Evolutionary conservation across 208 protist genomes (phyloP).

Genomic region (Leishmania braziliensis): DNA sequence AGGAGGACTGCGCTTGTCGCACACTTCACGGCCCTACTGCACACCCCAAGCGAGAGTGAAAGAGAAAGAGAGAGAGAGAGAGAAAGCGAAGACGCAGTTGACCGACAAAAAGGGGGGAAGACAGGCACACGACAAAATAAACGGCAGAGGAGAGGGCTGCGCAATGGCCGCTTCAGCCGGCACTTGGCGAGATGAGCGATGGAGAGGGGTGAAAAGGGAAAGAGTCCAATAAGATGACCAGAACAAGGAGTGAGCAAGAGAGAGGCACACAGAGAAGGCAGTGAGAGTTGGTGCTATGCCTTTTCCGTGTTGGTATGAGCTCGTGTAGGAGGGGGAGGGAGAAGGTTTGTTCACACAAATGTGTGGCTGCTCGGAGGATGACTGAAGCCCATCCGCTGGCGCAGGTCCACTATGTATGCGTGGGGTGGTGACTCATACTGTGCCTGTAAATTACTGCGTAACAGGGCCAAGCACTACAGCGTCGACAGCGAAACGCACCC

Average conservation of each 20-base stretch:
- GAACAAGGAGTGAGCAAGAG: neutral
- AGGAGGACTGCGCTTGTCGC: no score
- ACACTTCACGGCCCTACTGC: no score
- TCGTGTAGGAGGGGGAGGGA: neutral
- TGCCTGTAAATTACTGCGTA: neutral
- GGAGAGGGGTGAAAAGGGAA: conserved; percentile 6
- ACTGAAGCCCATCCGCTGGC: neutral
- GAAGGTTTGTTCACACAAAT: neutral
- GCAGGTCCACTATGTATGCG: neutral
- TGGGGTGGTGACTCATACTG: neutral
- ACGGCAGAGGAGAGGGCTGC: conserved; percentile 4
- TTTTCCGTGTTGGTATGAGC: neutral
- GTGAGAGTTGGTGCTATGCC: neutral
- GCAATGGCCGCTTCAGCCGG: neutral
- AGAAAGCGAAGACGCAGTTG: neutral
- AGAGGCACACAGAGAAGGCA: conserved; percentile 12
- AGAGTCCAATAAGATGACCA: neutral
- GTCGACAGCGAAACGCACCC: neutral
- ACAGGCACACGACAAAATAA: conserved; percentile 1
- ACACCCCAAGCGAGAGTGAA: neutral
- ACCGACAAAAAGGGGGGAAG: neutral
- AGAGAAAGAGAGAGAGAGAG: neutral
- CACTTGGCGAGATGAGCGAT: neutral
- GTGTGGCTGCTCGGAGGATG: neutral
- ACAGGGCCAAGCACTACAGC: neutral